Conservation (phyloP, 2,329 filamentous ascomycete genomes). For the Huntiella bhutanensis region DNA sequence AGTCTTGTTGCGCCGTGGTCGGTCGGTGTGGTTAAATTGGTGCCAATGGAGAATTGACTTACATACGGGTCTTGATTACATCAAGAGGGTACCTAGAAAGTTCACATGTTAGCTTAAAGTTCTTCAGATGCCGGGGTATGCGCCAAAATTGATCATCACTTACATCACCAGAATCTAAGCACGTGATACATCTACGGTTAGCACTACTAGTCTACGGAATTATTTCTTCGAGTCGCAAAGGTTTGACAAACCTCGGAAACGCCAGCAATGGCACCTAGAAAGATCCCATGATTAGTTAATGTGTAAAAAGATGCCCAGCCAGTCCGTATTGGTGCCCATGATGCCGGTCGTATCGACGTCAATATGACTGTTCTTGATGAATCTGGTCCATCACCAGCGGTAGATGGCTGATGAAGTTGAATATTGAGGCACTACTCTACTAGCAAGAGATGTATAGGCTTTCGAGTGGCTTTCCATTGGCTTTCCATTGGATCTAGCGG, state of each 20-base stretch:
- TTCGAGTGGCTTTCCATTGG: too few species aligned
- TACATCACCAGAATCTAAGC: conserved; percentile 73
- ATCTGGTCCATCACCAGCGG: too few species aligned
- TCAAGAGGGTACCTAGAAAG: conserved; percentile 79
- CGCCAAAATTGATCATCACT: conserved; percentile 16
- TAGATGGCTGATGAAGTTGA: too few species aligned
- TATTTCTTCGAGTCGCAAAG: background rate
- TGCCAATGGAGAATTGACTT: conserved; percentile 21
- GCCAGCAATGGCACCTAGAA: conserved; percentile 71
- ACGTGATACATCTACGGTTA: background rate
- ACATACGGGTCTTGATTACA: conserved; percentile 96
- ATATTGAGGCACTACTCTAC: too few species aligned
- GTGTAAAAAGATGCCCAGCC: too few species aligned
- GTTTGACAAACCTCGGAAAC: conserved; percentile 67
- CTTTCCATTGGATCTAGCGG: too few species aligned
- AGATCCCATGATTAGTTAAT: background rate
- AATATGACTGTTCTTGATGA: too few species aligned
- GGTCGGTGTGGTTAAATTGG: too few species aligned
- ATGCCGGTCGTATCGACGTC: too few species aligned
- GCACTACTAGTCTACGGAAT: conserved; percentile 4
- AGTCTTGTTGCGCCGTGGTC: background rate
- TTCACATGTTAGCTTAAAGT: background rate
- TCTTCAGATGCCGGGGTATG: background rate
- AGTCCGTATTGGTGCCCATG: too few species aligned
- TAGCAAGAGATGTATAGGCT: too few species aligned